Evolutionary conservation across 1,284 basidiomycete species (phyloP).

Genomic region (Athelia sp.): DNA sequence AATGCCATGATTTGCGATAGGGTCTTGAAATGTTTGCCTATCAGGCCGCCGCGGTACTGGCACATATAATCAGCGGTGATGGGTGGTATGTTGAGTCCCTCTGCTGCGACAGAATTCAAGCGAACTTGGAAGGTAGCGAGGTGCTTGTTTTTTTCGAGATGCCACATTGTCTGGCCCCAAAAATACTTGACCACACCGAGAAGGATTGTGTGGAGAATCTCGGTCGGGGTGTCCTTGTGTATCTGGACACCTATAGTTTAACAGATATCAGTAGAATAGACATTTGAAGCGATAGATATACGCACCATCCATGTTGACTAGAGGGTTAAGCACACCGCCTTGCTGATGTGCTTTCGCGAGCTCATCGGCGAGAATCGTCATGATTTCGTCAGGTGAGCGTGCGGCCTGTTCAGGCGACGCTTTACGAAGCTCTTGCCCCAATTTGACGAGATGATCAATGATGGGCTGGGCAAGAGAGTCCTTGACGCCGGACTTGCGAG

Average conservation of each 20-base stretch:
- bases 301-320: neutral
- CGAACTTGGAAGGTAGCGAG: conserved; percentile 2
- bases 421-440: neutral
- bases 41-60: conserved; percentile 10
- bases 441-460: neutral
- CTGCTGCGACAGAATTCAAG: conserved; percentile 3
- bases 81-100: conserved; percentile 1
- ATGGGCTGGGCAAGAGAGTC: conserved; percentile 3
- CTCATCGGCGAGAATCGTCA: neutral
- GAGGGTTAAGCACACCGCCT: neutral
- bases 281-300: too few species aligned
- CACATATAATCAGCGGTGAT: conserved; percentile 6
- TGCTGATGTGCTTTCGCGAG: neutral
- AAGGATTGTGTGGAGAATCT: conserved; percentile 20
- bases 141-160: neutral
- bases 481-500: conserved; percentile 4
- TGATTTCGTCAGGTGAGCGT: neutral
- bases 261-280: too few species aligned
- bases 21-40: conserved; percentile 12
- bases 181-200: conserved; percentile 21
- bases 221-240: conserved; percentile 16
- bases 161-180: conserved; percentile 9
- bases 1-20: conserved; percentile 8
- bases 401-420: neutral
- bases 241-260: conserved; percentile 6